These are phyloP conservation scores for Forsythia viridissima DNA, from an alignment of 257 asterid genomes.

Conservation along the genomic window DNA sequence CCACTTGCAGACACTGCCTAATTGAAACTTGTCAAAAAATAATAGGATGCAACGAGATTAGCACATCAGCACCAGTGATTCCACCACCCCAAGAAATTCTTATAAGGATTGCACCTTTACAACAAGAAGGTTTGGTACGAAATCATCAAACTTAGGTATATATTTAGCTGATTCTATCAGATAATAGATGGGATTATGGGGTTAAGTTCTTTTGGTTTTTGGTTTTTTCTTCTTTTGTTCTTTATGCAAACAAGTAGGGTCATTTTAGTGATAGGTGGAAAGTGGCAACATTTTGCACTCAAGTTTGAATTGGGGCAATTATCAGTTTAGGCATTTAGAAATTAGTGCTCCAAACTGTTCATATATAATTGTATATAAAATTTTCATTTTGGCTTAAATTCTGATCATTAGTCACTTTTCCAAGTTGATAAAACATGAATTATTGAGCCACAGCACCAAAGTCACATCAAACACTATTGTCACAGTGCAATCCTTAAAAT, in stretches of 20 bases:
- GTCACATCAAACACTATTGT: conserved; percentile 1
- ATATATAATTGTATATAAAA: conserved; percentile 25
- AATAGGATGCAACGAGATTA: conserved; percentile 25
- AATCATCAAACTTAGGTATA: conserved; percentile 30
- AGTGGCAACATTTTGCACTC: conserved; percentile 34
- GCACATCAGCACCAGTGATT: conserved; percentile 8
- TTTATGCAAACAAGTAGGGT: neutral
- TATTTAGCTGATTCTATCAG: conserved; percentile 20
- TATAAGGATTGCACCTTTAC: conserved; percentile 45
- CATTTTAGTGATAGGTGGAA: conserved; percentile 27
- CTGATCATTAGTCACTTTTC: neutral
- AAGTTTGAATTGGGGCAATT: conserved; percentile 23
- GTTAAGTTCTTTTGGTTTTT: neutral
- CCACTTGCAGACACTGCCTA: conserved; percentile 58
- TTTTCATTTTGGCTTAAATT: conserved; percentile 22
- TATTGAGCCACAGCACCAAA: conserved; percentile 10
- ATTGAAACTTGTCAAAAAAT: conserved; percentile 49
- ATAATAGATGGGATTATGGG: conserved; percentile 1
- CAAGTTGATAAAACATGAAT: conserved; percentile 18
- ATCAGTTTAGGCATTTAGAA: conserved; percentile 13
- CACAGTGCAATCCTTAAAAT: neutral
- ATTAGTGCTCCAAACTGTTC: neutral
- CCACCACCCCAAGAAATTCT: conserved; percentile 19
- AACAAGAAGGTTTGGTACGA: conserved; percentile 46
- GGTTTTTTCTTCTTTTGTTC: neutral